phyloP scores from a whole-genome alignment of 257 asterid species.

The Cinchona pubescens region DNA sequence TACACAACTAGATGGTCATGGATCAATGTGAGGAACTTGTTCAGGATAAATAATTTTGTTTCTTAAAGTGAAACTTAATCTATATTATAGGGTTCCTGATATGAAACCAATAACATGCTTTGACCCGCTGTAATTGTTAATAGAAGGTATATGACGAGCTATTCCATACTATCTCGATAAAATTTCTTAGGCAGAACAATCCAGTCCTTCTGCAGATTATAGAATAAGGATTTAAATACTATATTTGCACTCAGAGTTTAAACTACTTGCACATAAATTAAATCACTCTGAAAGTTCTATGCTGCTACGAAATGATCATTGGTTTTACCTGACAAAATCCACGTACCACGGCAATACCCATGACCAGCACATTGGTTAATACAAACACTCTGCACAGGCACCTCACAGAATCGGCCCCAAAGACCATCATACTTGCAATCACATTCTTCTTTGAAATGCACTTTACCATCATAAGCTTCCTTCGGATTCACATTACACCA shows the following conservation, averaged over 20 bases:
- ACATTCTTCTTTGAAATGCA: conserved; percentile 69
- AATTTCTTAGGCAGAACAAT: neutral
- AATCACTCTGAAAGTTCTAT: conserved; percentile 5
- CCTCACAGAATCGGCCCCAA: conserved; percentile 83
- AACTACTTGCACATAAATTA: neutral
- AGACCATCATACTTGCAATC: conserved; percentile 98
- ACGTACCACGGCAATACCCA: conserved; percentile 86
- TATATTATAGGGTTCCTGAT: neutral
- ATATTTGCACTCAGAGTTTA: conserved; percentile 9
- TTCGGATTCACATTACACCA: conserved; percentile 96
- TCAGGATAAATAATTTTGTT: neutral
- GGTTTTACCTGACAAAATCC: conserved; percentile 88
- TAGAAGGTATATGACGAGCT: neutral
- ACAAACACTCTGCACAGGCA: conserved; percentile 68
- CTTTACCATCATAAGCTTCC: conserved; percentile 63
- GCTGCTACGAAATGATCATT: conserved; percentile 7
- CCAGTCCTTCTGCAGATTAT: neutral
- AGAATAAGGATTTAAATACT: conserved; percentile 1
- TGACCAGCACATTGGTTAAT: conserved; percentile 84
- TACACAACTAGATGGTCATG: neutral
- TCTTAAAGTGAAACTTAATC: neutral
- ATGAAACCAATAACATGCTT: neutral
- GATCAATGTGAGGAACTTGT: neutral
- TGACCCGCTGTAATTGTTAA: neutral
- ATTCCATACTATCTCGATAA: neutral